Percentiles rank a stretch among this genome's conserved stretches.
phyloP scores from a whole-genome alignment of 1,284 basidiomycete genomes.

The Marasmius fiardii region DNA sequence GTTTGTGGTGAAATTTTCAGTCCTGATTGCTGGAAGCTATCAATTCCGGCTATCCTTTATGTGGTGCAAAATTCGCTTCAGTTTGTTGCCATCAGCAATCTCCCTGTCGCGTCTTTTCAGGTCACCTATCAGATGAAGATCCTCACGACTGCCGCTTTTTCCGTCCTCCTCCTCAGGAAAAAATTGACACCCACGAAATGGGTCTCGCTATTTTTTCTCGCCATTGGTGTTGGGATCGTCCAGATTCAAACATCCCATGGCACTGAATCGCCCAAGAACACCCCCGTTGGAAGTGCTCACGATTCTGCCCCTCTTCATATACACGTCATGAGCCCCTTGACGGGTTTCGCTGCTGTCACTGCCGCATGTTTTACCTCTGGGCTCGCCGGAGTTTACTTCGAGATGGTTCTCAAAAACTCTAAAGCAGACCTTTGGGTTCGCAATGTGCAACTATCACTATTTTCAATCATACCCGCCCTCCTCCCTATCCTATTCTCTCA shows the following conservation, averaged over 20 bases:
- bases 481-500: slow-evolving; percentile 59
- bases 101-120: slow-evolving; percentile 91
- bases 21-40: slow-evolving; percentile 87
- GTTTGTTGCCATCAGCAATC: slow-evolving; percentile 89
- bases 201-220: slow-evolving; percentile 80
- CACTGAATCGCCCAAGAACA: slow-evolving; percentile 25
- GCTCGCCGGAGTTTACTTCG: slow-evolving; percentile 96
- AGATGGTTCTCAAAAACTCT: slow-evolving; percentile 94
- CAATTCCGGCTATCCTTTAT: slow-evolving; percentile 94
- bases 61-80: slow-evolving; percentile 95
- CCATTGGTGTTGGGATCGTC: slow-evolving; percentile 88
- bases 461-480: slow-evolving; percentile 85
- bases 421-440: slow-evolving; percentile 92
- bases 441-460: slow-evolving; percentile 94
- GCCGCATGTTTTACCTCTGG: slow-evolving; percentile 95
- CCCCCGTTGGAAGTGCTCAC: slow-evolving; percentile 50
- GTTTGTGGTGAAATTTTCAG: slow-evolving; percentile 50
- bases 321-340: slow-evolving; percentile 75
- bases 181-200: slow-evolving; percentile 76
- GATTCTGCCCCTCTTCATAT: slow-evolving; percentile 41
- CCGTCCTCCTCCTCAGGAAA: slow-evolving; percentile 78
- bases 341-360: slow-evolving; percentile 85
- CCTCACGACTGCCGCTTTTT: slow-evolving; percentile 92
- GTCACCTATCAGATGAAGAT: slow-evolving; percentile 96
- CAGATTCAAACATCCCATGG: slow-evolving; percentile 72